These are phyloP conservation scores for Cryptosporidium ubiquitum DNA, from an alignment of 169 alveolate species.

Conservation along the genomic window DNA sequence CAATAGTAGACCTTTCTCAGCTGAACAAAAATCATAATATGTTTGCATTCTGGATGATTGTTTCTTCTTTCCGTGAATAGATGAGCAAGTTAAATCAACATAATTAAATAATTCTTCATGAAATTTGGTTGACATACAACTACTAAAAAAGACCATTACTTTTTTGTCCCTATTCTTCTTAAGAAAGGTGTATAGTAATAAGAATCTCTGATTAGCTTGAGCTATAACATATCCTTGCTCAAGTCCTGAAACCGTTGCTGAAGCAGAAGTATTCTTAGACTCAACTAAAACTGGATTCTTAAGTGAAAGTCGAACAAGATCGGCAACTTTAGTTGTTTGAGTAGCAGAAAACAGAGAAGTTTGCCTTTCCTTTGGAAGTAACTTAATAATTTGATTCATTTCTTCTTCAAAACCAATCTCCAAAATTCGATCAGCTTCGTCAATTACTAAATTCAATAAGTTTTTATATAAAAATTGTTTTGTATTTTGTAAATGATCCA, in stretches of 20 bases:
- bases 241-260: constrained; percentile 94
- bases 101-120: constrained; percentile 97
- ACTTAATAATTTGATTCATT: constrained; percentile 95
- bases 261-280: constrained; percentile 82
- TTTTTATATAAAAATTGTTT: constrained; percentile 95
- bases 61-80: constrained; percentile 97
- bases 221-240: constrained; percentile 98
- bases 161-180: constrained; percentile 93
- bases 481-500: constrained; percentile 98
- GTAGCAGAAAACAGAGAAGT: constrained; percentile 99
- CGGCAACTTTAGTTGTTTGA: constrained; percentile 95
- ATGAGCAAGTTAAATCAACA: constrained; percentile 95
- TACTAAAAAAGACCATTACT: constrained; percentile 97
- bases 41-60: constrained; percentile 94
- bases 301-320: constrained; percentile 94
- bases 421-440: constrained; percentile 98
- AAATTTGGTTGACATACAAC: constrained; percentile 97
- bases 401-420: constrained; percentile 99
- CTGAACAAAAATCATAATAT: constrained; percentile 94
- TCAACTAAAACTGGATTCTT: constrained; percentile 94
- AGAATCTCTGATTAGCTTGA: constrained; percentile 95
- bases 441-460: constrained; percentile 94
- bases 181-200: constrained; percentile 95
- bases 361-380: constrained; percentile 96
- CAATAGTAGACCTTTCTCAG: constrained; percentile 92